These are phyloP conservation scores for Coemansia sp. DNA, from an alignment of 192 early-diverging fungal genomes.

Conservation along the genomic window DNA sequence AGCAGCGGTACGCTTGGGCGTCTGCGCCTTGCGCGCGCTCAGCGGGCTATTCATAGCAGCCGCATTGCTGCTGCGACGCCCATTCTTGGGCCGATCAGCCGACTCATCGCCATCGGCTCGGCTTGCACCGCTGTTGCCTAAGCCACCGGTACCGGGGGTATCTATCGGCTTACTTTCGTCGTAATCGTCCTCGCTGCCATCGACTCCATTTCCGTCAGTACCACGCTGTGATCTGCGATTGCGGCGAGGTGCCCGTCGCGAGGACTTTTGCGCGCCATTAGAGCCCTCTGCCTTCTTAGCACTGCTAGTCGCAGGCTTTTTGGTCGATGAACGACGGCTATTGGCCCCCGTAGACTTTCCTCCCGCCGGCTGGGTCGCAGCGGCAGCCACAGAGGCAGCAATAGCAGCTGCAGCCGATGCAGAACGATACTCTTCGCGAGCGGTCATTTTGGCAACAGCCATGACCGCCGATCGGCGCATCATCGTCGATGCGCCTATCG, in stretches of 20 bases:
- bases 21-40: constrained; percentile 20
- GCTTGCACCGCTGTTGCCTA: not conserved
- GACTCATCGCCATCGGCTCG: not conserved
- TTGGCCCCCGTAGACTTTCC: constrained; percentile 10
- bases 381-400: constrained; percentile 39
- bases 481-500: constrained; percentile 46
- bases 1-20: constrained; percentile 13
- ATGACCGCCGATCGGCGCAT: constrained; percentile 54
- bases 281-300: not conserved
- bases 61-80: not conserved
- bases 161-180: not conserved
- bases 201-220: not conserved
- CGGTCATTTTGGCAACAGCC: constrained; percentile 54
- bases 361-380: not conserved
- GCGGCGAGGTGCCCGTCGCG: constrained; percentile 7
- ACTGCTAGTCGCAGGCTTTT: constrained; percentile 2
- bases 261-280: constrained; percentile 2
- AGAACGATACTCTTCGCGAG: constrained; percentile 49
- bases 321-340: constrained; percentile 1
- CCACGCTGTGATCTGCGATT: not conserved
- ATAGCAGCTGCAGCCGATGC: constrained; percentile 39
- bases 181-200: constrained; percentile 5
- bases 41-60: not conserved
- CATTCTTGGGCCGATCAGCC: constrained; percentile 4
- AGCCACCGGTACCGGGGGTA: not conserved